Evolutionary conservation across 2,329 filamentous ascomycete species (phyloP), one percentile per base, ranked within the genome.

Genomic region (Fusarium haematococcum): DNA sequence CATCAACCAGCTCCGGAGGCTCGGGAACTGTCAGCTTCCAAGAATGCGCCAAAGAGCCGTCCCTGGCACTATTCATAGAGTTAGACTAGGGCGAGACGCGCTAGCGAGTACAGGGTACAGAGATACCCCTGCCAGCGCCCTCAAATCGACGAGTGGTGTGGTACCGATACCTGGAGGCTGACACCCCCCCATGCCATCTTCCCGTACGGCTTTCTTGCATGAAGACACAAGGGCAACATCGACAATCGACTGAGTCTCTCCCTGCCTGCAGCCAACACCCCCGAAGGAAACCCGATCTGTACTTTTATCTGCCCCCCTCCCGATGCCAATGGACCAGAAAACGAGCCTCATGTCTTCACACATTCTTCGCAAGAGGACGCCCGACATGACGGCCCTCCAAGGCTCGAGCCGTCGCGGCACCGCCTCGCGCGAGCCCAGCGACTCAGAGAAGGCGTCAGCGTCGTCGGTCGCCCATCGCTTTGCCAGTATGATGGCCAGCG

Each of bases 331-430:
- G 69, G 43, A 69, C 41, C 64, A 58, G 33, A 65, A 73, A 54
- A 4, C 23, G 8, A 33, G 63, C 25, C 20, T 23, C 58, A 74
- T 66, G 67, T 61, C 73, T 61, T 74, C 70, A 23, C 59, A 74
- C 37, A 74, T 65, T 56, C 73, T 75, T 61, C 73, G 73, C 43
- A 78, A 75, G 66, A 73, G 68, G 67, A 76, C 71, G 68, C 65
- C 68, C 43, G 75, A 76, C 35, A 77, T 77, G 73, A 67, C 73
- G 66, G 73, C 67, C 41, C 63, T 71, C 10, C 43, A 65, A 27
- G 69, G 52, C 43, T 66, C 73, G 27, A 41, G 54, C 58, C 63
- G 48, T 61, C 62, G 61, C 56, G 70, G 54, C 52, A 69, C 64
- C 54, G 37, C 37, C 62, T 71, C 67, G 27, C 63, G 63, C 37